A percentile compares a stretch with the other conserved stretches of the same genome.
Evolutionary conservation across 2,329 filamentous ascomycete species (phyloP).

Genomic region (Botrytis byssoidea): DNA sequence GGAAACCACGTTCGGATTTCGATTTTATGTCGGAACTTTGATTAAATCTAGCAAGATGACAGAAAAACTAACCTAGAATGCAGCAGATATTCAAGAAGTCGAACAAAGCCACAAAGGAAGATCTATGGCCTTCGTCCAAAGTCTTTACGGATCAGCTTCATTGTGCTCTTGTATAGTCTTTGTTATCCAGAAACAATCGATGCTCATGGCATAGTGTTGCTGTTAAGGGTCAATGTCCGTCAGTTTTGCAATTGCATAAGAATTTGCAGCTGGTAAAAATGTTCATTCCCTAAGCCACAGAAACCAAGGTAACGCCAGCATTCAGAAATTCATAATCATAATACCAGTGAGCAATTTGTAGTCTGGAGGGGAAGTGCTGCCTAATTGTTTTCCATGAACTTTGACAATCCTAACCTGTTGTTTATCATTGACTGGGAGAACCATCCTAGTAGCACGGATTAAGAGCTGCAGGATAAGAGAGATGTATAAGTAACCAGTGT

Average conservation of each 20-base stretch:
- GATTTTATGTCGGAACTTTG: not conserved
- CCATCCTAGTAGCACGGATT: no score
- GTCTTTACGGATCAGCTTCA: not conserved
- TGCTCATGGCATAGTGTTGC: slow-evolving; percentile 6
- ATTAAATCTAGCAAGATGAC: not conserved
- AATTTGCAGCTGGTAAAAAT: not conserved
- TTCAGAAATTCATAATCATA: not conserved
- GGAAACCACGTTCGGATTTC: not conserved
- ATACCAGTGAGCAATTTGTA: no score
- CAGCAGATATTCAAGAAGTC: not conserved
- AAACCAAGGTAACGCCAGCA: not conserved
- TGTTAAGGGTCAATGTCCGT: not conserved
- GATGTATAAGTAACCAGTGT: slow-evolving; percentile 24
- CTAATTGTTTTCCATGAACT: no score
- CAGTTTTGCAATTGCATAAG: not conserved
- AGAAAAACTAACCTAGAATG: not conserved
- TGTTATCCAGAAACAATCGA: not conserved
- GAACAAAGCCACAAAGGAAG: not conserved
- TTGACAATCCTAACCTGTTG: no score
- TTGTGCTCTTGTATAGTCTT: not conserved
- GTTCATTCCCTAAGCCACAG: not conserved
- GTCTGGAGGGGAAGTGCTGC: no score
- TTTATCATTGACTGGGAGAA: not conserved
- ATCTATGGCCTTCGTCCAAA: not conserved
- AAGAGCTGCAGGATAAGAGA: slow-evolving; percentile 18